Base-by-base conservation (phyloP, 2,329 filamentous ascomycete genomes). In the Geosmithia morbida region DNA sequence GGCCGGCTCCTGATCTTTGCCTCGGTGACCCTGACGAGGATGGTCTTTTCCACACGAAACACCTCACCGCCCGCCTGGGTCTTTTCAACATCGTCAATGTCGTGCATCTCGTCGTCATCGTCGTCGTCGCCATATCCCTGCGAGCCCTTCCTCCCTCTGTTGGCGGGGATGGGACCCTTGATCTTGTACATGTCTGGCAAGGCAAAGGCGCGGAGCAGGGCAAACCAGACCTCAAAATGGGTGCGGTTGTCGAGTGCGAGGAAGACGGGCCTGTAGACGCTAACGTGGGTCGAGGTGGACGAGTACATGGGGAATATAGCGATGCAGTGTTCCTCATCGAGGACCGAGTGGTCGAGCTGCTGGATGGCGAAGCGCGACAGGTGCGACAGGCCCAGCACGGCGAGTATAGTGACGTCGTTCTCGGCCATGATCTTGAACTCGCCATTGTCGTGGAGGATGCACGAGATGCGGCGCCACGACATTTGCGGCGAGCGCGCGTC, bases 221-320 rank as follows among this genome's bases (percentile, higher is more conserved):
- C 89, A 57, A 94, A 90, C 92, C 92, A 98, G 13, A 96, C 92
- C 61, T 98, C 92, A 56, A 94, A 95, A n/a, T 94, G 71, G 7
- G 94, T 80, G 41, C 89, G 78, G 22, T 79, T 89, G 55, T 97
- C 90, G 43, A 96, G 66, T 3, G 87, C 85, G 33, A 98, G 71
- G 59, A 94, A 96, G 37, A 97, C 81, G 0, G 92, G 90, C n/a
- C 86, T 80, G 50, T 87, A 81, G 26, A 90, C 77, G 7, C 84
- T 83, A 48, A 90, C 71, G 17, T 83, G 76, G 2, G 79, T 83
- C 1, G 86, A 77, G 18, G 79, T 79, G 10, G 84, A 74, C 1
- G 87, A 81, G 63, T 98, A 97, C 52, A 90, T 89, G 16, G 92
- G 90, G 58, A 96, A 96, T 44, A 98, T 90, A 46, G 87, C 89